Base-by-base conservation (phyloP, 2,329 filamentous ascomycete genomes). In the Bipolaris zeicola region DNA sequence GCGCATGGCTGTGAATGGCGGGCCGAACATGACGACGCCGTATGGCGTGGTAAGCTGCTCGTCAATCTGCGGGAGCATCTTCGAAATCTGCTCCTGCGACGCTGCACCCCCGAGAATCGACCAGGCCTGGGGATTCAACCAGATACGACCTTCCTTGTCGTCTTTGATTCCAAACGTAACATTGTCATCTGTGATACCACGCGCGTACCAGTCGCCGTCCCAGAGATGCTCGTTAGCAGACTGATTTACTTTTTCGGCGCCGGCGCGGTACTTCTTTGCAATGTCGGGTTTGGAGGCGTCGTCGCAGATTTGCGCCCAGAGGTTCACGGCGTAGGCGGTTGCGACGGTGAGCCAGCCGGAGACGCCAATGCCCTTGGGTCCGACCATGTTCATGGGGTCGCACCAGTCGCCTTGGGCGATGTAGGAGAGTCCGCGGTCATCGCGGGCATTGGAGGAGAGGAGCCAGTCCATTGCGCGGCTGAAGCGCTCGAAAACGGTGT, bases 351-450 rank as follows among this genome's bases (percentile, higher is more conserved):
- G 77, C 83, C 83, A 86, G 18, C 82, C 83, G 0, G 83, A 85
- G 1, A 86, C 83, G 22, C 83, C 83, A 50, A 79, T 78, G 37
- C 83, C 83, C 67, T 84, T 84, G 66, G 82, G 83, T 3, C 83
- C 83, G n/a, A 84, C 83, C 83, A 86, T 86, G 70, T 86, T 86
- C 80, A 85, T 83, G 3, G 83, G 83, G 58, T 85, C 83, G 61
- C 83, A 86, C 83, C 83, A 86, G 67, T 86, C 83, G 34, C 83
- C 83, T 68, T 85, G 83, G 0, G 82, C 82, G 60, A 85, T 85
- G 72, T 81, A 85, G 66, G 81, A 84, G 6, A 86, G 76, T 0
- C 83, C 83, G 3, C 82, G 80, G 20, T 78, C 67, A 59, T 86
- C 83, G 48, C 83, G 81, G 2, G 81, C 76, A 3, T 63, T 64